Conservation (phyloP, 352 stramenopile genomes). For the Pythium dissimile region DNA sequence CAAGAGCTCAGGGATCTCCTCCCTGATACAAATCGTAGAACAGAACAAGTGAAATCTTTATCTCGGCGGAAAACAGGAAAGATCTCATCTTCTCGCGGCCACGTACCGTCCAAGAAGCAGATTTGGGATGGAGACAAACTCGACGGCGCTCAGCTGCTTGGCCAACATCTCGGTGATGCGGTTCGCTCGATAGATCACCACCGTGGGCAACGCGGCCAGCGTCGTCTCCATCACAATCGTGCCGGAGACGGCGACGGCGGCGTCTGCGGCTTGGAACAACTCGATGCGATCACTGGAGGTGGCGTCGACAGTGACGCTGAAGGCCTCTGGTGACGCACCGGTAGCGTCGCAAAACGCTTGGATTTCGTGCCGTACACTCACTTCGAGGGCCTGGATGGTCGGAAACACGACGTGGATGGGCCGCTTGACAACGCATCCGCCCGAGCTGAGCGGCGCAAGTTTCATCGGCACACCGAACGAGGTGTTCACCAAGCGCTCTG, state of each 20-base stretch:
- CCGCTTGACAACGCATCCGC: slow-evolving; percentile 1
- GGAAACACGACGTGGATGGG: slow-evolving; percentile 62
- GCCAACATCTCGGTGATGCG: slow-evolving; percentile 53
- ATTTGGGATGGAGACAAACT: slow-evolving; percentile 75
- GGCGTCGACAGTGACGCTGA: slow-evolving; percentile 4
- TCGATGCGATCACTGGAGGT: not conserved
- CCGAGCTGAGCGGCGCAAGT: slow-evolving; percentile 4
- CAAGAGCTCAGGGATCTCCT: slow-evolving; percentile 60
- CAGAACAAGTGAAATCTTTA: not conserved
- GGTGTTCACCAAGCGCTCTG: slow-evolving; percentile 4
- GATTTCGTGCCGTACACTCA: slow-evolving; percentile 22
- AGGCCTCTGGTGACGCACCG: not conserved
- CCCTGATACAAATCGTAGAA: slow-evolving; percentile 10
- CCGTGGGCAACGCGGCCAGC: slow-evolving; percentile 46
- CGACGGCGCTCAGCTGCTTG: slow-evolving; percentile 46
- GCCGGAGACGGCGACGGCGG: slow-evolving; percentile 60
- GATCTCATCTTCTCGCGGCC: no score
- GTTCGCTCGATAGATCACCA: slow-evolving; percentile 75
- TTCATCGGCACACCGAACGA: slow-evolving; percentile 15
- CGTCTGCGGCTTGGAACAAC: slow-evolving; percentile 36
- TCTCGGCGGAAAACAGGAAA: no score
- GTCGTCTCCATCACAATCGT: slow-evolving; percentile 69
- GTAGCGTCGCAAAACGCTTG: not conserved
- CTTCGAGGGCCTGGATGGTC: slow-evolving; percentile 40
- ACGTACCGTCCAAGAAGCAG: slow-evolving; percentile 52